Conservation (phyloP, 2,329 filamentous ascomycete species). For the Fusarium annulatum region DNA sequence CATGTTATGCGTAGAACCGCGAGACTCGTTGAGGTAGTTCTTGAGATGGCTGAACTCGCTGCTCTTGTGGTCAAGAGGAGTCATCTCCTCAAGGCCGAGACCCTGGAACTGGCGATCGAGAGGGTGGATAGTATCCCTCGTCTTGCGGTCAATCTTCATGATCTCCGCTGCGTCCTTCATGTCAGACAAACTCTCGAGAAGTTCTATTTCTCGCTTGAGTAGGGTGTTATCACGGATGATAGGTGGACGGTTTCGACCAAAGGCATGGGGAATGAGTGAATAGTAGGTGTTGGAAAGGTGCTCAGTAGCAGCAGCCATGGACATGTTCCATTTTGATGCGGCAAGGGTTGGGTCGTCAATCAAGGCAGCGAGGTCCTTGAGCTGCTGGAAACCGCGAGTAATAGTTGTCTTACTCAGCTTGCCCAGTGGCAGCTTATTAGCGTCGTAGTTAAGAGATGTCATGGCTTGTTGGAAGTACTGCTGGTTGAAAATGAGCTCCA, state of each 20-base stretch:
- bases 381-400: conserved; percentile 75
- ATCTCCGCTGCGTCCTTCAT: conserved; percentile 86
- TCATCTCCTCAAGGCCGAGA: conserved; percentile 81
- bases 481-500: conserved; percentile 86
- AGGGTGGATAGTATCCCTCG: conserved; percentile 66
- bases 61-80: conserved; percentile 67
- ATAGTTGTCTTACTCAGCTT: conserved; percentile 86
- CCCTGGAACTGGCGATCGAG: conserved; percentile 79
- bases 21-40: conserved; percentile 74
- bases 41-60: conserved; percentile 73
- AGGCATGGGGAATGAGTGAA: conserved; percentile 82
- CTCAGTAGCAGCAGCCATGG: conserved; percentile 60
- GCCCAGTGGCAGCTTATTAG: conserved; percentile 82
- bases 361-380: conserved; percentile 79
- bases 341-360: conserved; percentile 66
- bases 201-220: conserved; percentile 81
- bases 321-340: conserved; percentile 53
- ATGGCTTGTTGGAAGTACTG: conserved; percentile 76
- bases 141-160: conserved; percentile 71
- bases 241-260: conserved; percentile 79
- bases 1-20: conserved; percentile 73
- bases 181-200: conserved; percentile 83
- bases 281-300: conserved; percentile 82
- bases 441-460: conserved; percentile 75
- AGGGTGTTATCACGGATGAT: conserved; percentile 66